phyloP scores from a whole-genome alignment of 257 asterid genomes.

The Verbena officinalis region DNA sequence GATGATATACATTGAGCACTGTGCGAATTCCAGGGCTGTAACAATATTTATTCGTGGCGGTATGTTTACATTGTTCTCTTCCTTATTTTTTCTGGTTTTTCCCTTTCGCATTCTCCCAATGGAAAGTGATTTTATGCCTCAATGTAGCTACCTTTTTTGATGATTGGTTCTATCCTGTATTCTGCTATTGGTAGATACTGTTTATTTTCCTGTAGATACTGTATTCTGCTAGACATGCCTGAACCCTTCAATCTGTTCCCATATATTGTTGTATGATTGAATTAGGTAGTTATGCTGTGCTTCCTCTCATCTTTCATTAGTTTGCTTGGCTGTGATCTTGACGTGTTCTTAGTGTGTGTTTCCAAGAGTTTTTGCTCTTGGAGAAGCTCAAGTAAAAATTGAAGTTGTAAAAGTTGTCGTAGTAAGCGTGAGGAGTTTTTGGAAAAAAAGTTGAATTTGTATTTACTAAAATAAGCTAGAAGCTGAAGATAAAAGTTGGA shows the following conservation, averaged over 20 bases:
- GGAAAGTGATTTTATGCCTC: background rate
- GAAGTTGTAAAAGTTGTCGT: too few relatives aligned
- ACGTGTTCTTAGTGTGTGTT: background rate
- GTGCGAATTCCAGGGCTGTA: constrained; percentile 87
- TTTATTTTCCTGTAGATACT: constrained; percentile 1
- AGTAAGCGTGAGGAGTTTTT: too few relatives aligned
- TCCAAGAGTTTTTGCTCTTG: too few relatives aligned
- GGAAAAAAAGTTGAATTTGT: too few relatives aligned
- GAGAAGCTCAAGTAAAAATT: too few relatives aligned
- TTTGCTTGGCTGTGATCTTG: background rate
- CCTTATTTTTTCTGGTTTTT: background rate
- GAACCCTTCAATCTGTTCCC: constrained; percentile 6
- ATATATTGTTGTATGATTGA: background rate
- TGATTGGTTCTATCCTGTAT: constrained; percentile 3
- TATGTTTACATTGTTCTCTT: constrained; percentile 36
- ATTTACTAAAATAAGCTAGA: too few relatives aligned
- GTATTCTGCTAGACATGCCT: background rate
- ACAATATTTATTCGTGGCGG: constrained; percentile 85
- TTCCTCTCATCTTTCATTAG: too few relatives aligned
- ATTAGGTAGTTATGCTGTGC: constrained; percentile 13
- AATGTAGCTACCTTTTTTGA: background rate
- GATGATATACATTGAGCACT: constrained; percentile 81
- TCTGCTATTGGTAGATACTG: background rate
- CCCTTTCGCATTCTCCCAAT: background rate
- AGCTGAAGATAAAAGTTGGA: too few relatives aligned